Evolutionary conservation across 176 grass and related monocot species (phyloP), one percentile per base, ranked within the genome.

Genomic region (Guadua angustifolia): DNA sequence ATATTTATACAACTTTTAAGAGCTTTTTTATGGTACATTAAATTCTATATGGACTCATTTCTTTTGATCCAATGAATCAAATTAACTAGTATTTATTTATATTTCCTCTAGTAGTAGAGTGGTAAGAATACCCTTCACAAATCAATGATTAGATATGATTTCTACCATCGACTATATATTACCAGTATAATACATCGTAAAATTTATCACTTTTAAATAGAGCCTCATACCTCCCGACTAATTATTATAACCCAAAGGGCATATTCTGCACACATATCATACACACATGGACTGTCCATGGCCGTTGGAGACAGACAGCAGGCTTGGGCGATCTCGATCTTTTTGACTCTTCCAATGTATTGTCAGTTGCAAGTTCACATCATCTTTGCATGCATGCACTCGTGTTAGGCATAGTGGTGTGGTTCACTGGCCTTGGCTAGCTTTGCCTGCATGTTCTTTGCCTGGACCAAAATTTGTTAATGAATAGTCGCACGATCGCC

Each of bases 291-390:
- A 65, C 50, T 75, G 39, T 47, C 61, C 60, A 45, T 21, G 45
- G 36, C 49, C 24, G 39, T 76, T n/a, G 9, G 19, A 56, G 36
- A 57, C 44, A 79, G 46, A 47, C 17, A 68, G 58, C 68, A 59
- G 59, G 29, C 60, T 44, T 26, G 21, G 35, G 73, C 29, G 22
- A 55, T 19, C 65, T 24, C 17, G 26, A 70, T 64, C n/a, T 73
- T 15, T 52, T 78, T 72, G 13, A 25, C 22, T 21, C 25, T 74
- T 79, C 25, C 10, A 16, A 44, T 42, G 47, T 67, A 58, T 4
- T 38, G 68, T 68, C 69, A 74, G 59, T 47, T 79, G 47, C 49
- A 56, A 88, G 75, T 17, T 84, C 68, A 84, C 87, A 78, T 49
- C 81, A 84, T 58, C 18, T 53, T 60, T 53, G 66, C 46, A 66